A percentile compares a stretch with the other conserved stretches of the same genome.
These are phyloP conservation scores for Ramaria rubella DNA, from an alignment of 768 basidiomycete species.

Conservation along the genomic window DNA sequence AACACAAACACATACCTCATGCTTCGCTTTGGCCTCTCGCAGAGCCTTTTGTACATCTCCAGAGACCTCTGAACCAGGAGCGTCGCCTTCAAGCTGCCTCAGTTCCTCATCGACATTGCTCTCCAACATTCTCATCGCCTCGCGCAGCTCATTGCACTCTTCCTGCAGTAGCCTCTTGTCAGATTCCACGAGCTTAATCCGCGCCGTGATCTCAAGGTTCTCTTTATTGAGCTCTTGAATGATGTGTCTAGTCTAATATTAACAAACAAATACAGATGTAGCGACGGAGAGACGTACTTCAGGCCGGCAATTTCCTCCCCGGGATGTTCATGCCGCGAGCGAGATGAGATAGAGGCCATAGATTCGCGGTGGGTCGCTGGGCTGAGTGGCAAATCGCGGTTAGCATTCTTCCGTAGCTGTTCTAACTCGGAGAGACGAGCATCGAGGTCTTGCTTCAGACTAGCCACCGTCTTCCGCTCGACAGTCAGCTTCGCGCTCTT, in stretches of 20 bases:
- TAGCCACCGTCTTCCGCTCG: slow-evolving; percentile 6
- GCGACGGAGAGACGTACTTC: slow-evolving; percentile 44
- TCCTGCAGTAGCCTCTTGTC: slow-evolving; percentile 63
- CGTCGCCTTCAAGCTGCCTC: slow-evolving; percentile 19
- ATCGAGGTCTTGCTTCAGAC: slow-evolving; percentile 26
- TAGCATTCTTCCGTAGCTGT: slow-evolving; percentile 46
- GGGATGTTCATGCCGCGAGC: slow-evolving; percentile 39
- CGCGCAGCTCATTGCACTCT: slow-evolving; percentile 30
- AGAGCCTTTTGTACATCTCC: slow-evolving; percentile 37
- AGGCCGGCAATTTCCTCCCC: slow-evolving; percentile 74
- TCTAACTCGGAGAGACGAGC: slow-evolving; percentile 50
- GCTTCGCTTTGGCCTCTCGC: slow-evolving; percentile 43
- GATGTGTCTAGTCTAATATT: slow-evolving; percentile 52
- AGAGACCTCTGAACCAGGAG: slow-evolving; percentile 24
- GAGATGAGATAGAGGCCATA: neutral
- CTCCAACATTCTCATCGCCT: slow-evolving; percentile 11
- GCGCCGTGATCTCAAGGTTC: slow-evolving; percentile 52
- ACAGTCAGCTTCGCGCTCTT: slow-evolving; percentile 21
- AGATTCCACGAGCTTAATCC: slow-evolving; percentile 63
- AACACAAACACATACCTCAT: slow-evolving; percentile 45
- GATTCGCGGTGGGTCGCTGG: slow-evolving; percentile 28
- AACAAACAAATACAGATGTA: neutral
- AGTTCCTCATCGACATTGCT: slow-evolving; percentile 20
- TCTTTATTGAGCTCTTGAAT: slow-evolving; percentile 86
- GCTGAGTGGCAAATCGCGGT: slow-evolving; percentile 48